Evolutionary conservation across 2,329 filamentous ascomycete genomes (phyloP), one percentile per base, ranked within the genome.

Genomic region (Hymenoscyphus repandus): DNA sequence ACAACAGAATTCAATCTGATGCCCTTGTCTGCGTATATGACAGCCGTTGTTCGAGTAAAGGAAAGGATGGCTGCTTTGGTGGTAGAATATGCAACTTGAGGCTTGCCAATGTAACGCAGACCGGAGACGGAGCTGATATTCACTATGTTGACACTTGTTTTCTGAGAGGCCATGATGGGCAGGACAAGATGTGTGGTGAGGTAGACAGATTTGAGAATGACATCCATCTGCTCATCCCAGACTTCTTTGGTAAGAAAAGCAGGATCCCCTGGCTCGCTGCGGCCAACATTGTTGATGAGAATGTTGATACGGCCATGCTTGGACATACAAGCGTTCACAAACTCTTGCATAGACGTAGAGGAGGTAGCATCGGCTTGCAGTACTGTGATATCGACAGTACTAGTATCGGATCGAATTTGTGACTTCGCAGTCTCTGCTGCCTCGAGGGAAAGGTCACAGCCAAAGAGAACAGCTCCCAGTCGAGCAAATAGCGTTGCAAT

Each of bases 281-380:
- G 73, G 1, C 80, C 81, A 2, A 83, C 80, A 47, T 83, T 83
- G 55, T 81, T 82, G 13, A 85, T 62, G 0, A 84, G 66, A 18
- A 84, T 77, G 55, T 84, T 80, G 47, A 83, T 76, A 5, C 75
- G 71, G 7, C 78, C 77, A 53, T 81, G 73, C 36, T 73, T 74
- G 0, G 68, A 61, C 15, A 79, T 59, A 40, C 78, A 81, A 0
- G 72, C 70, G 32, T 77, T 72, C 3, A 83, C 72, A 0, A 82
- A 70, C 0, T 63, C 62, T 54, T 78, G 74, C 60, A 82, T 78
- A 13, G 76, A 75, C 0, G 64, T 60, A 0, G 74, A 71, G 5
- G 74, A 72, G 0, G 78, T 82, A 2, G 79, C 79, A 57, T 83
- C 68, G 12, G 70, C 69, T 5, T 64, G 69, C 60, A 78, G 65